Percentiles rank a stretch among this genome's conserved stretches.
Conservation (phyloP, 768 basidiomycete species). For the Lyophyllum atratum region DNA sequence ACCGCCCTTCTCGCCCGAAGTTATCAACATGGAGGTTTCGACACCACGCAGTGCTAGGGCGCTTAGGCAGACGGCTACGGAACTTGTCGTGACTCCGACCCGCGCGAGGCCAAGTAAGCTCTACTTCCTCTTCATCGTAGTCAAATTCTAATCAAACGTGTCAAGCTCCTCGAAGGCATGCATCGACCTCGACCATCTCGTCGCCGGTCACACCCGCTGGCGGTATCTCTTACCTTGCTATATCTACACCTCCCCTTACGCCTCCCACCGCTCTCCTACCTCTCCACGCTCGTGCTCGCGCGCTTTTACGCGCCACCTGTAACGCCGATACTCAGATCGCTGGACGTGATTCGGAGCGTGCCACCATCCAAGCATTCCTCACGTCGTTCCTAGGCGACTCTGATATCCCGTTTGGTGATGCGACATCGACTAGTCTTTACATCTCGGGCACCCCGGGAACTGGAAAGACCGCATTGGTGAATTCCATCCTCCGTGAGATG, state of each 20-base stretch:
- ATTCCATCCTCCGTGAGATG: slow-evolving; percentile 54
- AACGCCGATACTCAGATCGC: slow-evolving; percentile 56
- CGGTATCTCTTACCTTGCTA: slow-evolving; percentile 40
- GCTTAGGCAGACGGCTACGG: slow-evolving; percentile 39
- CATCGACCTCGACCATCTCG: slow-evolving; percentile 47
- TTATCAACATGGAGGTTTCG: slow-evolving; percentile 33
- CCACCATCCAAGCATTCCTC: slow-evolving; percentile 60
- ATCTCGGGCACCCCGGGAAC: slow-evolving; percentile 94
- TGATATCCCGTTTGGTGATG: slow-evolving; percentile 21
- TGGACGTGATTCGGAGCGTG: slow-evolving; percentile 69
- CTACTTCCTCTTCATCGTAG: background rate
- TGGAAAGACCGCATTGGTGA: slow-evolving; percentile 87
- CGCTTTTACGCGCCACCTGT: slow-evolving; percentile 71
- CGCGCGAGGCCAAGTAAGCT: slow-evolving; percentile 47
- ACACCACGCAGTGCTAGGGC: slow-evolving; percentile 42
- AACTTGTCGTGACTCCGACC: slow-evolving; percentile 43
- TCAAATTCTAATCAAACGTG: slow-evolving; percentile 13
- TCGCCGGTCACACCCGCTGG: slow-evolving; percentile 47
- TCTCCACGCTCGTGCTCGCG: slow-evolving; percentile 61
- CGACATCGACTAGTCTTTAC: slow-evolving; percentile 59
- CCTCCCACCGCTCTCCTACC: slow-evolving; percentile 53
- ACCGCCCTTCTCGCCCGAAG: slow-evolving; percentile 54
- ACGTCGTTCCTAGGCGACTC: slow-evolving; percentile 46
- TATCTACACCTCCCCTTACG: slow-evolving; percentile 64
- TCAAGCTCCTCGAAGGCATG: slow-evolving; percentile 46